Evolutionary conservation across 768 basidiomycete genomes (phyloP).

Genomic region (Leucogyrophana mollusca): DNA sequence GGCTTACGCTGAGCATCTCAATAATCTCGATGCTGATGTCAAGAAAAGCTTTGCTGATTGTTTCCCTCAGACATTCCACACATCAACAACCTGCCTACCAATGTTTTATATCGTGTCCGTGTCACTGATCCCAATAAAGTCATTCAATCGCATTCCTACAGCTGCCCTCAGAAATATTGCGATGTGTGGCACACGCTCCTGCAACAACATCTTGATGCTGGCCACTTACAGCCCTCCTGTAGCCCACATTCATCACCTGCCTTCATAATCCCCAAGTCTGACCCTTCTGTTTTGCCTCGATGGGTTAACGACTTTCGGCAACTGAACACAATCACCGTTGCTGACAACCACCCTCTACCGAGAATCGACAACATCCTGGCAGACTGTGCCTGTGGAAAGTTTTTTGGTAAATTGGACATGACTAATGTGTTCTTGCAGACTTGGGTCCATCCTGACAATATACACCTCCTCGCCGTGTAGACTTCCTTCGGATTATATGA

Average conservation of each 20-base stretch:
- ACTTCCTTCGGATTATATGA: constrained; percentile 40
- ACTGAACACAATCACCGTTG: constrained; percentile 30
- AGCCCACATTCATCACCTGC: constrained; percentile 21
- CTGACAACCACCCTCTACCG: constrained; percentile 29
- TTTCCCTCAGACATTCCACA: constrained; percentile 28
- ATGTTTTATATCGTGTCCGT: constrained; percentile 19
- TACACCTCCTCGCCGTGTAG: constrained; percentile 34
- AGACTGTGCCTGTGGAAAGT: constrained; percentile 33
- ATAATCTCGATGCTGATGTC: background rate
- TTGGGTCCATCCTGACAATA: constrained; percentile 19
- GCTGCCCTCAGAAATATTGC: constrained; percentile 20
- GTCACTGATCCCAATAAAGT: constrained; percentile 25
- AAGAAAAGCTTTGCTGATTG: constrained; percentile 13
- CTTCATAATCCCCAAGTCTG: constrained; percentile 21
- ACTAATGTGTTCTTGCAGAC: constrained; percentile 38
- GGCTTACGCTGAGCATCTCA: background rate
- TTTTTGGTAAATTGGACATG: constrained; percentile 37
- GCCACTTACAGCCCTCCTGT: constrained; percentile 1
- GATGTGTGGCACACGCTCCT: constrained; percentile 17
- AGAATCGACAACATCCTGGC: constrained; percentile 30
- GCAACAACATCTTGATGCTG: background rate
- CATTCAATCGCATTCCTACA: background rate
- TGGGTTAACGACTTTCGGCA: constrained; percentile 36
- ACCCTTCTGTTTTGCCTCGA: constrained; percentile 24
- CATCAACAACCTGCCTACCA: constrained; percentile 16